Percentiles rank a stretch among this genome's conserved stretches.
Conservation (phyloP, 2,329 filamentous ascomycete genomes). For the Fusarium coffeatum region DNA sequence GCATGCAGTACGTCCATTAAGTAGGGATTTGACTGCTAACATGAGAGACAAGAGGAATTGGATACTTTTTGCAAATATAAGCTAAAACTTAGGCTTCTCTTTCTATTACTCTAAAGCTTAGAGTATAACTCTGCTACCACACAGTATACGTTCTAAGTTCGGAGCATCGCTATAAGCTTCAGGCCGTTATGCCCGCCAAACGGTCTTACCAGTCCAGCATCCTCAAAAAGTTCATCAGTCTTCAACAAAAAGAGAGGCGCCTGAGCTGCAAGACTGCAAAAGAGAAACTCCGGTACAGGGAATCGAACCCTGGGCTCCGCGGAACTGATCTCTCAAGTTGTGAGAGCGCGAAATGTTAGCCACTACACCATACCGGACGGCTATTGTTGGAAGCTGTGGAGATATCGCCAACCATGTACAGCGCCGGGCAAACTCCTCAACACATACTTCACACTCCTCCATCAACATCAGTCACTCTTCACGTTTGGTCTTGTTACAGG, state of each 20-base stretch:
- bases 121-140: background rate
- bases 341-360: constrained; percentile 50
- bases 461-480: background rate
- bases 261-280: background rate
- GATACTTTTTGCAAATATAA: background rate
- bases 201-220: too few relatives aligned
- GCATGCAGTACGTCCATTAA: background rate
- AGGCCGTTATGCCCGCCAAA: background rate
- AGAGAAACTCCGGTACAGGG: constrained; percentile 40
- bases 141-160: background rate
- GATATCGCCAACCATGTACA: constrained; percentile 25
- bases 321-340: constrained; percentile 39
- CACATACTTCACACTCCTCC: background rate
- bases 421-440: background rate
- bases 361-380: constrained; percentile 49
- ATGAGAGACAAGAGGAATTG: background rate
- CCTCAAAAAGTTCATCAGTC: background rate
- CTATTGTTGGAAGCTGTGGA: background rate
- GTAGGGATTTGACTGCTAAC: background rate
- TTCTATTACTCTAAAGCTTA: background rate
- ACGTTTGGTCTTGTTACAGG: background rate
- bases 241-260: background rate
- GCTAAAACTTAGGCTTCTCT: background rate
- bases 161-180: background rate
- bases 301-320: constrained; percentile 45